Evolutionary conservation across 306 rosid genomes (phyloP), one percentile per base, ranked within the genome.

Genomic region (Macrotyloma uniflorum): DNA sequence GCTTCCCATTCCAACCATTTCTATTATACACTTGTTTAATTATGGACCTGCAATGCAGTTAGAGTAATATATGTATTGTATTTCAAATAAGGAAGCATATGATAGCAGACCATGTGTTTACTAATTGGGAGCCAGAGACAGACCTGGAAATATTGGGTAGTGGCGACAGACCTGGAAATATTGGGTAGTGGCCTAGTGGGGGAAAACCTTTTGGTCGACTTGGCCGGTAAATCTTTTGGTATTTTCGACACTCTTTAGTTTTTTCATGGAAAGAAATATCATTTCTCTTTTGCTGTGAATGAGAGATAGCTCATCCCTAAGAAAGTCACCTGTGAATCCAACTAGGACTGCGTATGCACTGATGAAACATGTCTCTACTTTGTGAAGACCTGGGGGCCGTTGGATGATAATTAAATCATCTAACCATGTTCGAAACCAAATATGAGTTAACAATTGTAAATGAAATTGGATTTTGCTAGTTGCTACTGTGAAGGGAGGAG

Each of bases 351-450:
- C n/a, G 72, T 49, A 67, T 75, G 72, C 40, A 47, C 77, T 50
- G 67, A 59, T 68, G 81, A 68, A 68, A 75, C 72, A 68, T 59
- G 59, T 63, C 72, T 58, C 23, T 54, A 64, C 4, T 72, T 51
- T 71, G 53, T 38, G 20, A 28, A 53, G 58, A 59, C 22, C 58
- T 42, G 53, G 42, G 76, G 76, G 71, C 71, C 8, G 57, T 67
- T 68, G 47, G 77, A 54, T 75, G 67, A 75, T 81, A 81, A 70
- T 50, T 70, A 70, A 70, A 45, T 50, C 33, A 70, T 61, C 78
- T 40, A 76, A 62, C 43, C 67, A 70, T 61, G 78, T 40, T 36
- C 40, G 53, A 26, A 76, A 49, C 76, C 68, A 30, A 61, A 13
- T 59, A 61, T 46, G 12, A 75, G 85, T 62, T 76, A 47, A 69